Percentiles rank a stretch among this genome's conserved stretches.
phyloP scores from a whole-genome alignment of 2,329 filamentous ascomycete species.

The Neurospora crassa region DNA sequence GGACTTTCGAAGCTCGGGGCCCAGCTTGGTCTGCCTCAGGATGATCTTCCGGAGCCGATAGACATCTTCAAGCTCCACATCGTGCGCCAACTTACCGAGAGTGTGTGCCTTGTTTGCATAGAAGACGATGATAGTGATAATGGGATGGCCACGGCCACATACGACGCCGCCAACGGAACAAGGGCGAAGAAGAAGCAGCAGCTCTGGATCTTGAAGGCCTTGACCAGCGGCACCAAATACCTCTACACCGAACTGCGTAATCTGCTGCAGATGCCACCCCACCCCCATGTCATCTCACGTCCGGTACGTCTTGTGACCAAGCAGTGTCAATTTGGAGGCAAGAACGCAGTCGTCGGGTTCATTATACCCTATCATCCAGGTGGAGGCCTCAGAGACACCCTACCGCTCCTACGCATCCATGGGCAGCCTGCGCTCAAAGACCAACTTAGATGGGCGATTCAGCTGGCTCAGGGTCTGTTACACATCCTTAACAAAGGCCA shows the following conservation, averaged over 20 bases:
- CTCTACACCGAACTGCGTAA: slow-evolving; percentile 52
- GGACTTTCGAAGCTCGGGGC: slow-evolving; percentile 30
- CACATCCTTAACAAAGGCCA: slow-evolving; percentile 36
- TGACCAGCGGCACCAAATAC: slow-evolving; percentile 48
- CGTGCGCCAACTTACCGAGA: slow-evolving; percentile 47
- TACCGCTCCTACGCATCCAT: slow-evolving; percentile 42
- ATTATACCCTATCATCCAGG: slow-evolving; percentile 42
- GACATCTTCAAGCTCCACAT: slow-evolving; percentile 42
- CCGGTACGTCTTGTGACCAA: slow-evolving; percentile 48
- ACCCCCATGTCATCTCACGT: slow-evolving; percentile 41
- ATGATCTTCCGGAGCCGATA: slow-evolving; percentile 33
- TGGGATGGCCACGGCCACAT: slow-evolving; percentile 13
- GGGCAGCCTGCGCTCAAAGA: slow-evolving; percentile 30
- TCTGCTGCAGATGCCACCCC: slow-evolving; percentile 41
- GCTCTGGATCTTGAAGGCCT: slow-evolving; percentile 46
- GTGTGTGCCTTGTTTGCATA: slow-evolving; percentile 44
- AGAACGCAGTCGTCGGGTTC: slow-evolving; percentile 47
- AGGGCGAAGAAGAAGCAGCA: slow-evolving; percentile 12
- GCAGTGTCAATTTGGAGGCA: slow-evolving; percentile 43
- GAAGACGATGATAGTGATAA: slow-evolving; percentile 9
- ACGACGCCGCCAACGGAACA: not conserved
- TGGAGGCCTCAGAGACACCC: slow-evolving; percentile 45
- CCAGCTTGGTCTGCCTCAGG: slow-evolving; percentile 33
- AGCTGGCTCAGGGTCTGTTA: slow-evolving; percentile 40
- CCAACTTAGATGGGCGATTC: slow-evolving; percentile 43